Conservation (phyloP, 371 early-diverging fungal genomes). For the Synchytrium microbalum region DNA sequence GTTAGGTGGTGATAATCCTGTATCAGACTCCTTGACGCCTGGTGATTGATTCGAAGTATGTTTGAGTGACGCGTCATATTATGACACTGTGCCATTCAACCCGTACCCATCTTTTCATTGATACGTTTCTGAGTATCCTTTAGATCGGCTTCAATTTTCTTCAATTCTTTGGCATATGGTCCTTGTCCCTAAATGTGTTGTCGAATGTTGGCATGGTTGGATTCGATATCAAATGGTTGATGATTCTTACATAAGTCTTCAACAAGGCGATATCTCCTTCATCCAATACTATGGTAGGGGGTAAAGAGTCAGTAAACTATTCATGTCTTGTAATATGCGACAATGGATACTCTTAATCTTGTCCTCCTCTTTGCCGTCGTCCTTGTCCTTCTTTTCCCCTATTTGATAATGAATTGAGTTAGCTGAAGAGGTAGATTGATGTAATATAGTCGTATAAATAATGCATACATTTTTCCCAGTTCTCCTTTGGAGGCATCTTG, state of each 20-base stretch:
- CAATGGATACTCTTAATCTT: conserved; percentile 74
- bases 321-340: not conserved
- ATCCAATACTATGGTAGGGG: conserved; percentile 64
- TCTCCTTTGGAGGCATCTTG: conserved; percentile 48
- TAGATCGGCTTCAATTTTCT: conserved; percentile 83
- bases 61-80: no score
- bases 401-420: conserved; percentile 55
- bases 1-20: conserved; percentile 98
- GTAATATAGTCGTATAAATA: not conserved
- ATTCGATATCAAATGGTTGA: not conserved
- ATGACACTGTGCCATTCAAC: conserved; percentile 3
- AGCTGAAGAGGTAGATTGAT: not conserved
- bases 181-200: conserved; percentile 76
- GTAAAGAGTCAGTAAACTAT: conserved; percentile 8
- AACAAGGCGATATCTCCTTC: conserved; percentile 94
- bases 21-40: conserved; percentile 99
- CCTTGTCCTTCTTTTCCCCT: conserved; percentile 40
- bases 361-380: conserved; percentile 64
- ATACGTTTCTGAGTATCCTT: conserved; percentile 93
- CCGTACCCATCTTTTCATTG: conserved; percentile 94
- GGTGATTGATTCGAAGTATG: not conserved
- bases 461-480: conserved; percentile 97
- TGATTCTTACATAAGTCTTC: conserved; percentile 70
- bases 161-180: conserved; percentile 89
- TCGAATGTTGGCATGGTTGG: not conserved